Conservation (phyloP, 2,329 filamentous ascomycete genomes). For the Bertia moriformis region DNA sequence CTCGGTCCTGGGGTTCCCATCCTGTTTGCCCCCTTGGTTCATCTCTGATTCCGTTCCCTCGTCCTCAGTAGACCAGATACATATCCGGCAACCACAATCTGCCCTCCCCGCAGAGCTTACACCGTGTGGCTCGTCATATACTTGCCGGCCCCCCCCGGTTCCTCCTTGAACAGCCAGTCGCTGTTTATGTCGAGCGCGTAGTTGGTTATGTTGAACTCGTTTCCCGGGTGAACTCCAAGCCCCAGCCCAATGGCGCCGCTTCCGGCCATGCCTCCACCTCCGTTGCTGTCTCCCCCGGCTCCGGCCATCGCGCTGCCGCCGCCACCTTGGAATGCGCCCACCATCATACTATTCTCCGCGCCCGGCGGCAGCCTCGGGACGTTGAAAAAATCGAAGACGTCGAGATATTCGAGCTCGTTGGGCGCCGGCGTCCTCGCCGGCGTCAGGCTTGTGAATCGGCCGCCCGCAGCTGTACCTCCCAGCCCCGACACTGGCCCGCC, state of each 20-base stretch:
- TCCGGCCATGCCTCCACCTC: slow-evolving; percentile 4
- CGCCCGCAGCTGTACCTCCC: slow-evolving; percentile 17
- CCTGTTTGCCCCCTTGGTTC: too few relatives aligned
- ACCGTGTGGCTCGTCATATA: too few relatives aligned
- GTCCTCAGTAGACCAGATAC: too few relatives aligned
- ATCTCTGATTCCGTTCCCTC: too few relatives aligned
- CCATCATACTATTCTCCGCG: slow-evolving; percentile 18
- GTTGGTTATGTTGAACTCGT: slow-evolving; percentile 66
- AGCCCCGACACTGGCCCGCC: slow-evolving; percentile 10
- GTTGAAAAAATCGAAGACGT: slow-evolving; percentile 93
- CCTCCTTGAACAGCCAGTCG: slow-evolving; percentile 58
- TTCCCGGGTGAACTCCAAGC: too few relatives aligned
- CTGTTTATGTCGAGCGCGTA: slow-evolving; percentile 62
- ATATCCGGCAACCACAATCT: too few relatives aligned
- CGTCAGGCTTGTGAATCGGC: slow-evolving; percentile 35
- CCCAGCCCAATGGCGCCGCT: slow-evolving; percentile 6
- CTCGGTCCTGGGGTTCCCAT: too few relatives aligned
- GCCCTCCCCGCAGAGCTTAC: too few relatives aligned
- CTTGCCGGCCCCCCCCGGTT: not conserved
- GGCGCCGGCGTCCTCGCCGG: slow-evolving; percentile 57
- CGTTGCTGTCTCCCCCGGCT: slow-evolving; percentile 7
- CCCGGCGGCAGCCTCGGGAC: slow-evolving; percentile 56
- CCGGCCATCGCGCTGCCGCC: slow-evolving; percentile 12
- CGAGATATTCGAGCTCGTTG: slow-evolving; percentile 77
- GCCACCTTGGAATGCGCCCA: slow-evolving; percentile 5